These are phyloP conservation scores for Lodderomyces parapsilosis DNA, from an alignment of 1,139 yeast genomes.

Conservation along the genomic window DNA sequence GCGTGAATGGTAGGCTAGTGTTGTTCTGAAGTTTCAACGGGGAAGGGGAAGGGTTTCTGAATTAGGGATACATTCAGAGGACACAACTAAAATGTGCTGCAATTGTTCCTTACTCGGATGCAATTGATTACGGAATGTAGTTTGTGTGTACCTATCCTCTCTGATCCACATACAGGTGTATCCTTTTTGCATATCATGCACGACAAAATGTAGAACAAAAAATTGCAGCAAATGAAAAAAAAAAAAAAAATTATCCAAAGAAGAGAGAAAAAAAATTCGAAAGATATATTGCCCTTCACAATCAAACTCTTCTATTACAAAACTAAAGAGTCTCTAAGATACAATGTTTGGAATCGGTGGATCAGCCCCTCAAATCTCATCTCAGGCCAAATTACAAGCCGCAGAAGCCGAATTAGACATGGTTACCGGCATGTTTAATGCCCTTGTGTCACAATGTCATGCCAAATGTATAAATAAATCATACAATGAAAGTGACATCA, in stretches of 20 bases:
- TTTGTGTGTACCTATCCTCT: too few species aligned
- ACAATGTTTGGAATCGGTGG: conserved; percentile 82
- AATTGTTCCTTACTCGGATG: too few species aligned
- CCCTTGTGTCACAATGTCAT: conserved; percentile 81
- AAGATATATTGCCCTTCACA: conserved; percentile 9
- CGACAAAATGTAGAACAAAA: conserved; percentile 3
- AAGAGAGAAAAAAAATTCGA: background rate
- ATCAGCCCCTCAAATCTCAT: conserved; percentile 65
- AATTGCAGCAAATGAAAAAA: conserved; percentile 3
- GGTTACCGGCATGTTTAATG: conserved; percentile 97
- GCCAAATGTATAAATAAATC: conserved; percentile 71
- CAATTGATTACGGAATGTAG: too few species aligned
- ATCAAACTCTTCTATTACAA: too few species aligned
- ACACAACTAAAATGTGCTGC: too few species aligned
- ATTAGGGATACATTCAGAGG: too few species aligned
- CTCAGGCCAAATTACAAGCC: conserved; percentile 69
- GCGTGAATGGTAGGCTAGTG: too few species aligned
- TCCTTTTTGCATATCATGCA: too few species aligned
- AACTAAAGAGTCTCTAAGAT: too few species aligned
- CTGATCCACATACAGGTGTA: too few species aligned
- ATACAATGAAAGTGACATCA: conserved; percentile 75
- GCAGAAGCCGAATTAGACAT: conserved; percentile 93
- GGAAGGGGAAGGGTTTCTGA: too few species aligned
- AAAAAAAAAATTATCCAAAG: conserved; percentile 1
- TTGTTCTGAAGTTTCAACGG: too few species aligned